Base-by-base conservation (phyloP, 352 stramenopile species). In the Pythium chondricola region DNA sequence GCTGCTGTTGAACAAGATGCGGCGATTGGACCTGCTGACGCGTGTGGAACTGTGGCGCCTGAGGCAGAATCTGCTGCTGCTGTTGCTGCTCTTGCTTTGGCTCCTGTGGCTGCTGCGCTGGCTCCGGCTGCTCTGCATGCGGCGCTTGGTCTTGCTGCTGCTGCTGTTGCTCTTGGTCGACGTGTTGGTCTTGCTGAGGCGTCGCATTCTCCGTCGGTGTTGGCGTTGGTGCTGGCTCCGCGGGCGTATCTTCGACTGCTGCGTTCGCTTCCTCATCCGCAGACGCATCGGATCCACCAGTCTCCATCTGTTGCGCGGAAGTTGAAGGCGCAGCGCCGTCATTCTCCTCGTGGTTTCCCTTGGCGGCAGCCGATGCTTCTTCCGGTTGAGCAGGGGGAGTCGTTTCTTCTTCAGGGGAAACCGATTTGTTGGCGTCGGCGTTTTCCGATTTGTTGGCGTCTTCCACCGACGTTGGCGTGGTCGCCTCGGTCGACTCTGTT, bases 341-440 rank as follows among this genome's bases (percentile, higher is more conserved):
- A 10, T 22, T 16, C 14, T 22, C 35, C 35, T 41, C 35, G 14
- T 8, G 6, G n/a, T 41, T 41, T 7, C 35, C 29, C 29, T 13
- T 13, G 7, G 29, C 8, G 29, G 7, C 13, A 33, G 13, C 13
- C 7, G 29, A 33, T 13, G 29, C 29, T 13, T 33, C 29, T 33
- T 33, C 29, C 8, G 13, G 8, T 13, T 33, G 7, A 8, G 29
- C 8, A 33, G 29, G 29, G 13, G 29, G 29, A 13, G 29, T 13
- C 7, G 8, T 33, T 8, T 8, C 29, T 8, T 33, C 29, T 13
- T 13, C 29, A 13, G 29, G 8, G 29, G 29, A 13, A 33, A 31
- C 11, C 30, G 49, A 37, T 37, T 27, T 29, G 38, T 56, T 37
- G 44, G 26, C 36, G 20, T 47, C 29, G 39, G 39, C n/a, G 27